Evolutionary conservation across 768 basidiomycete genomes (phyloP).

Genomic region (Sutorius australiensis): DNA sequence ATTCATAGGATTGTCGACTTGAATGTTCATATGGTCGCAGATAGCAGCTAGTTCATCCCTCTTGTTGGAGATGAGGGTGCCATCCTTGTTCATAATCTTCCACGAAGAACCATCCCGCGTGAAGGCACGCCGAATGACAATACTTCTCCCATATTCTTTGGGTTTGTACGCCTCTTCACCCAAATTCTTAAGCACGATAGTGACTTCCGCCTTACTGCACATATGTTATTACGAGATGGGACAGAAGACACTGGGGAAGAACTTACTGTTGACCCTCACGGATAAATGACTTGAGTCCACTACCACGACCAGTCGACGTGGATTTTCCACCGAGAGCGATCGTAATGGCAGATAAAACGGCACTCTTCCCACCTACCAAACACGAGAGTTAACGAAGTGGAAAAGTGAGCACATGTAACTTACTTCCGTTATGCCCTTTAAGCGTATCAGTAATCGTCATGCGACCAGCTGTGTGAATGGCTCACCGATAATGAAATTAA

Average conservation of each 20-base stretch:
- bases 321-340: slow-evolving; percentile 94
- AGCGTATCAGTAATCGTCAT: slow-evolving; percentile 1
- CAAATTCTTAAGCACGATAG: slow-evolving; percentile 80
- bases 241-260: neutral
- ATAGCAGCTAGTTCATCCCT: slow-evolving; percentile 84
- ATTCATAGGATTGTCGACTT: slow-evolving; percentile 95
- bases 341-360: slow-evolving; percentile 88
- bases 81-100: slow-evolving; percentile 75
- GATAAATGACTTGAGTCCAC: slow-evolving; percentile 79
- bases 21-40: slow-evolving; percentile 93
- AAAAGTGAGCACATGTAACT: slow-evolving; percentile 30
- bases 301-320: slow-evolving; percentile 84
- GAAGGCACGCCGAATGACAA: slow-evolving; percentile 80
- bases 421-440: slow-evolving; percentile 89
- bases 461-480: neutral
- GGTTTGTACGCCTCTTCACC: slow-evolving; percentile 87
- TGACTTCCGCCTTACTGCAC: slow-evolving; percentile 55
- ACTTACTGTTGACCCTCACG: slow-evolving; percentile 75
- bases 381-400: neutral
- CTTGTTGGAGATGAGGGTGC: slow-evolving; percentile 66
- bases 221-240: slow-evolving; percentile 37
- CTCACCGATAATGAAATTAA: slow-evolving; percentile 95
- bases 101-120: slow-evolving; percentile 72
- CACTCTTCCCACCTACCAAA: slow-evolving; percentile 84
- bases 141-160: slow-evolving; percentile 81